Base-by-base conservation (phyloP, 1,139 yeast genomes). In the Arxiozyma telluris region DNA sequence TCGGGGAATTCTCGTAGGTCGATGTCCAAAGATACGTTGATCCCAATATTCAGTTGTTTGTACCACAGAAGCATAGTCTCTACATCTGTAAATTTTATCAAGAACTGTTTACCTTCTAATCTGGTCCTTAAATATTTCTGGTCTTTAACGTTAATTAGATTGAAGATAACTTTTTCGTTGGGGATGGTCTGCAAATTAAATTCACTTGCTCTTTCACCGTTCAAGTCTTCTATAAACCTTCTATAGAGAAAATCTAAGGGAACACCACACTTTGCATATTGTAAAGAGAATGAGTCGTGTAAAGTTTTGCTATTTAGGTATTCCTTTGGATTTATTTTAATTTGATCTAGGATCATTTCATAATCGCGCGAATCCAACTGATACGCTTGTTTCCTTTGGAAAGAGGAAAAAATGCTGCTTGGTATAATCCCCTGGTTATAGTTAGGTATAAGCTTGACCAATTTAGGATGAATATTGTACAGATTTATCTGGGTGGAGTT, bases 401-500 rank as follows among this genome's bases (percentile, higher is more conserved):
- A 46, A 12, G 42, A 34, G 12, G 57, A 56, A 43, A 54, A 39
- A 25, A 51, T 47, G 25, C 47, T 51, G 20, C 44, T 50, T 25
- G 44, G 45, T 12, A 44, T 48, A 18, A 23, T 20, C 43, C 30
- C 58, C 34, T 22, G 61, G 51, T 38, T 27, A 51, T 55, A 57
- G 21, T 53, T 50, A 21, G 43, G 39, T 21, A 57, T 53, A 39
- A 41, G 8, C 4, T 41, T 25, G 5, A 53, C 52, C 18, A 55
- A 48, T 8, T 21, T 15, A 3, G 41, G n/a, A 27, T 52, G 55
- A 0, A 55, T 64, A 22, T 68, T 59, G 64, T 84, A 85, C 50
- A 85, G 72, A 65, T 85, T 85, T 42, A 86, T 64, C 68, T 85
- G 91, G 0, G 93, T 85, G 1, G 87, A 82, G 68, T 86, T 86